Percentiles rank a stretch among this genome's conserved stretches.
These are phyloP conservation scores for Wallemia mellicola DNA, from an alignment of 1,284 basidiomycete genomes.

Conservation along the genomic window DNA sequence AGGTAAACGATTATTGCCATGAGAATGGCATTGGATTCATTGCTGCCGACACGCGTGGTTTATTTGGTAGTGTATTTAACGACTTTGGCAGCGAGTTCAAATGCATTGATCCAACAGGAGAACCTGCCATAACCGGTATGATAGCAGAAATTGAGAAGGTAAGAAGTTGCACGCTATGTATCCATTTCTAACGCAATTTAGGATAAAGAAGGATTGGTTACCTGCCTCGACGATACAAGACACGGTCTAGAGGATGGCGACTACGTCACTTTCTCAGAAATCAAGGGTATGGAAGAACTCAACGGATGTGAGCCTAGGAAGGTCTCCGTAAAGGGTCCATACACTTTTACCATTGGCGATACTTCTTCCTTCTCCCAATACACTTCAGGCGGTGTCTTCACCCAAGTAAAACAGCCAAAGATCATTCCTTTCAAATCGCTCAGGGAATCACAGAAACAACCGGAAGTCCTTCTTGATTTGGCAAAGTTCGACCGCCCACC, in stretches of 20 bases:
- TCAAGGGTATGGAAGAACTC: conserved; percentile 77
- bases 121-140: conserved; percentile 80
- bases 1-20: conserved; percentile 85
- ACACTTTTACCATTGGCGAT: conserved; percentile 81
- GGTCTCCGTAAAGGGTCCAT: conserved; percentile 77
- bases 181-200: conserved; percentile 13
- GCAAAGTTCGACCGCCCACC: conserved; percentile 87
- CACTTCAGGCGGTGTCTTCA: conserved; percentile 74
- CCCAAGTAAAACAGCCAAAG: conserved; percentile 98
- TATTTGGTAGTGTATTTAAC: conserved; percentile 90
- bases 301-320: conserved; percentile 78
- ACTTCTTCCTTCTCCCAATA: conserved; percentile 51
- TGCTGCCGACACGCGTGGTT: conserved; percentile 63
- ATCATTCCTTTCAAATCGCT: conserved; percentile 81
- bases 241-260: conserved; percentile 96
- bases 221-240: conserved; percentile 84
- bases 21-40: conserved; percentile 70
- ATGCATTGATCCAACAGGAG: conserved; percentile 82
- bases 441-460: conserved; percentile 47
- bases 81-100: conserved; percentile 88
- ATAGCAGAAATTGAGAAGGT: conserved; percentile 69
- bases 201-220: conserved; percentile 69
- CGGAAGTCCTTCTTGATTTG: conserved; percentile 86
- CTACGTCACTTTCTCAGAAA: conserved; percentile 88
- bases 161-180: conserved; percentile 5